Evolutionary conservation across 352 stramenopile genomes (phyloP).

Genomic region (Globisporangium rhizosaccharum): DNA sequence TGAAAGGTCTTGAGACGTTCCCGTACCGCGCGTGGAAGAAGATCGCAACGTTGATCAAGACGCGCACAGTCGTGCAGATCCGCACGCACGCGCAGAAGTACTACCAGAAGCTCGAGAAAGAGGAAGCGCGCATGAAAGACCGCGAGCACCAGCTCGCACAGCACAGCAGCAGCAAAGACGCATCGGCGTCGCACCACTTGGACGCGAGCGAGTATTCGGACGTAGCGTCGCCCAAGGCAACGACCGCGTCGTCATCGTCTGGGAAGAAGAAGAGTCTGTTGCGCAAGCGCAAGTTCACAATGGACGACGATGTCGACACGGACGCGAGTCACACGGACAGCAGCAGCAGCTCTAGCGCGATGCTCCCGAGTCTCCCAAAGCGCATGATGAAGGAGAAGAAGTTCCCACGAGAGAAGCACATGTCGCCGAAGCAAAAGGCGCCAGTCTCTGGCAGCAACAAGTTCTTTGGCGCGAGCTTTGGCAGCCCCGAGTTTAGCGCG

Average conservation of each 20-base stretch:
- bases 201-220: constrained; percentile 13
- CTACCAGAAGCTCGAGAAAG: constrained; percentile 88
- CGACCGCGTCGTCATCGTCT: constrained; percentile 13
- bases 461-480: constrained; percentile 26
- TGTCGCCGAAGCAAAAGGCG: constrained; percentile 75
- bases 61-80: constrained; percentile 89
- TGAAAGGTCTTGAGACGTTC: constrained; percentile 82
- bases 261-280: constrained; percentile 54
- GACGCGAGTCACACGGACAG: constrained; percentile 13
- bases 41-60: constrained; percentile 93
- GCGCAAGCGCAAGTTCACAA: constrained; percentile 62
- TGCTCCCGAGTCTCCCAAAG: constrained; percentile 55
- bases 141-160: constrained; percentile 38
- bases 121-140: constrained; percentile 72
- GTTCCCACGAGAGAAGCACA: constrained; percentile 47
- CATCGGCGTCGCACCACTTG: constrained; percentile 2
- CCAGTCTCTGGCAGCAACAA: constrained; percentile 28
- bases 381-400: constrained; percentile 65
- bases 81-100: constrained; percentile 88
- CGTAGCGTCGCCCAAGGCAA: constrained; percentile 2
- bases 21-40: constrained; percentile 87
- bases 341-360: constrained; percentile 7
- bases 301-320: constrained; percentile 22
- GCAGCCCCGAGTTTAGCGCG: constrained; percentile 16
- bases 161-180: constrained; percentile 8